These are phyloP conservation scores for Rhodamnia argentea DNA, from an alignment of 345 rosid genomes.

Conservation along the genomic window DNA sequence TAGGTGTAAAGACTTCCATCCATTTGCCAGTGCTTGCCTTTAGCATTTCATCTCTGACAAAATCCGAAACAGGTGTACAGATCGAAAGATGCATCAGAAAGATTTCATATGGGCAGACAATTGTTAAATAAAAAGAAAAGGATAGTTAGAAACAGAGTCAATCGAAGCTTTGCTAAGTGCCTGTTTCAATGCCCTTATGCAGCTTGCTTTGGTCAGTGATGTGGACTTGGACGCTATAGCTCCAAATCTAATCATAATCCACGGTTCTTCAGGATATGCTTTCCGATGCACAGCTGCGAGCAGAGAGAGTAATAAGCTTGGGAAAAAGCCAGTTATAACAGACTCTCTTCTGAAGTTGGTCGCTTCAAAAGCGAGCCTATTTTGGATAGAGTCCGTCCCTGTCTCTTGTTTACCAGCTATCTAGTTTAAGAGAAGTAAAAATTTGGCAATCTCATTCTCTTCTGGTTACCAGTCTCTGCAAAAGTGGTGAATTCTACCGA, in stretches of 20 bases:
- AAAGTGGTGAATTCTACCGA: background rate
- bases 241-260: background rate
- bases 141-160: background rate
- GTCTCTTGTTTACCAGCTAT: no score
- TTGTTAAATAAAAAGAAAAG: no score
- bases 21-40: no score
- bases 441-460: no score
- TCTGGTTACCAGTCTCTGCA: no score
- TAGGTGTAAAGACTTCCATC: slow-evolving; percentile 53
- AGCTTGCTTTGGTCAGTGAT: background rate
- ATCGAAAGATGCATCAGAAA: no score
- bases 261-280: background rate
- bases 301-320: no score
- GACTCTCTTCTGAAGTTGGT: background rate
- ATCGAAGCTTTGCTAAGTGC: background rate
- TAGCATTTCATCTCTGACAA: no score
- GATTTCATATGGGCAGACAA: no score
- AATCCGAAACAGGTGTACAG: no score
- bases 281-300: background rate
- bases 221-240: background rate
- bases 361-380: background rate
- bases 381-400: no score
- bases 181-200: background rate
- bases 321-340: background rate
- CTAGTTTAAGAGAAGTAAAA: no score